Percentiles rank a stretch among this genome's conserved stretches.
These are phyloP conservation scores for Xylaria sp. DNA, from an alignment of 2,329 filamentous ascomycete species.

Conservation along the genomic window DNA sequence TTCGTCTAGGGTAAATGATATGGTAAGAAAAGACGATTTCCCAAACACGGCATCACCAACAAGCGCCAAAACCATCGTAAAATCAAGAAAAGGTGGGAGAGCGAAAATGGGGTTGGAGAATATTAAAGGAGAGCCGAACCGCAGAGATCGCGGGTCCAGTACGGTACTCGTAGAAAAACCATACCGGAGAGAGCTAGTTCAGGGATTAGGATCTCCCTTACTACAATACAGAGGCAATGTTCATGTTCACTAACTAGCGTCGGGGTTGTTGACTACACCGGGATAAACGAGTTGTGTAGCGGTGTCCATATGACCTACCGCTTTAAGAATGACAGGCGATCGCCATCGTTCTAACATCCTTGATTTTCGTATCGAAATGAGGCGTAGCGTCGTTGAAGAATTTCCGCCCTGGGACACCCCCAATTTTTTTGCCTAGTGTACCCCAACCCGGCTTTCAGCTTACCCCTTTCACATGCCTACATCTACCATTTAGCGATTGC, in stretches of 20 bases:
- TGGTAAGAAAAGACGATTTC: background rate
- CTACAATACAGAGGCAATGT: constrained; percentile 3
- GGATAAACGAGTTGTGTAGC: too few relatives aligned
- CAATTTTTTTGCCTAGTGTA: too few relatives aligned
- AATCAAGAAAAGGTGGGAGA: background rate
- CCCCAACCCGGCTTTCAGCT: background rate
- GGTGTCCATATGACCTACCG: constrained; percentile 24
- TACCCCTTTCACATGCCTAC: background rate
- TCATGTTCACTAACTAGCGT: constrained; percentile 5
- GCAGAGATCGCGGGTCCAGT: background rate
- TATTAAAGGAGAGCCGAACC: background rate
- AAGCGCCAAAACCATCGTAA: background rate
- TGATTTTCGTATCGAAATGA: constrained; percentile 7
- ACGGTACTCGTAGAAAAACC: background rate
- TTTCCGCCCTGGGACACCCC: constrained; percentile 5
- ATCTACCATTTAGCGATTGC: background rate
- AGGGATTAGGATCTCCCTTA: constrained; percentile 4
- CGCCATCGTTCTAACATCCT: background rate
- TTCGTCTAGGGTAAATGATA: constrained; percentile 2
- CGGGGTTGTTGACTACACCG: background rate
- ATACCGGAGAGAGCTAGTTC: background rate
- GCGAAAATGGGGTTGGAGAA: background rate
- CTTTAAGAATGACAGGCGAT: constrained; percentile 22
- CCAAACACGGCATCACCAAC: constrained; percentile 10
- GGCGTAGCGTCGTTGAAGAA: background rate